Percentiles rank a stretch among this genome's conserved stretches.
phyloP scores from a whole-genome alignment of 768 basidiomycete genomes.

The Calocera viscosa region DNA sequence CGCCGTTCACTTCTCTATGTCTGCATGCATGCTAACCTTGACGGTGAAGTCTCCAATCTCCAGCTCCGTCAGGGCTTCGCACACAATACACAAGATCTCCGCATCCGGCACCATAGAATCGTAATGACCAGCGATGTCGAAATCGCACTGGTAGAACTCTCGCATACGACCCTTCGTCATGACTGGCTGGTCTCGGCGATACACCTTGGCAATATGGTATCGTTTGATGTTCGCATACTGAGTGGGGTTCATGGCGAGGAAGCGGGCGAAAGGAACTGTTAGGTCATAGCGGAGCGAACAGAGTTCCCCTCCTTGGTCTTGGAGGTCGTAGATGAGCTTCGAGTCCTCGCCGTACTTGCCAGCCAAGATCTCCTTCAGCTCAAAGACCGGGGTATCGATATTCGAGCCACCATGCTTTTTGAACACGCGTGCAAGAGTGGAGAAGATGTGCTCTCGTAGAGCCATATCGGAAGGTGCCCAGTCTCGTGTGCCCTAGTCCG shows the following conservation, averaged over 20 bases:
- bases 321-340: slow-evolving; percentile 93
- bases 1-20: neutral
- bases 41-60: slow-evolving; percentile 91
- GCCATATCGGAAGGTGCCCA: slow-evolving; percentile 88
- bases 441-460: slow-evolving; percentile 81
- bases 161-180: slow-evolving; percentile 98
- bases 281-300: slow-evolving; percentile 90
- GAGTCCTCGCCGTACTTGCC: slow-evolving; percentile 97
- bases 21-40: slow-evolving; percentile 44
- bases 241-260: slow-evolving; percentile 91
- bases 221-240: slow-evolving; percentile 54
- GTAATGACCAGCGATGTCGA: slow-evolving; percentile 85
- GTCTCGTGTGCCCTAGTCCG: slow-evolving; percentile 75
- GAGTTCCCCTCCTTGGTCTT: slow-evolving; percentile 95
- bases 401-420: slow-evolving; percentile 78
- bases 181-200: slow-evolving; percentile 88
- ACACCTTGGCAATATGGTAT: slow-evolving; percentile 99
- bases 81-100: slow-evolving; percentile 70
- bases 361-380: slow-evolving; percentile 87
- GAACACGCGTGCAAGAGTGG: slow-evolving; percentile 76
- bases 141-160: slow-evolving; percentile 96
- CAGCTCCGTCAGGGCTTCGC: slow-evolving; percentile 65
- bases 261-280: slow-evolving; percentile 87
- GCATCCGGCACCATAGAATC: slow-evolving; percentile 97
- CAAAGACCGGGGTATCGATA: slow-evolving; percentile 97